Conservation (phyloP, 306 rosid genomes). For the Castanospermum australe region DNA sequence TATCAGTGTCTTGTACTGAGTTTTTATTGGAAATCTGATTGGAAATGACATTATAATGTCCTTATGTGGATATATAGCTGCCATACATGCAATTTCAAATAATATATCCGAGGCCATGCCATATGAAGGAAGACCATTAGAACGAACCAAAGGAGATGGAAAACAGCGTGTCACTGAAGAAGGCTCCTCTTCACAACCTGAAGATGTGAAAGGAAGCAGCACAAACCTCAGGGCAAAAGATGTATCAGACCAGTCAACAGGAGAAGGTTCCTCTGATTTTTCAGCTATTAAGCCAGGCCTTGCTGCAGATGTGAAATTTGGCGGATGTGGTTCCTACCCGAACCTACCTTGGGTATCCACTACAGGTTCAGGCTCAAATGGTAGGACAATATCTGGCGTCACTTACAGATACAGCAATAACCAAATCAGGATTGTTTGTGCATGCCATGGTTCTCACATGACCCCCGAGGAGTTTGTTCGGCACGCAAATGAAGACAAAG, state of each 20-base stretch:
- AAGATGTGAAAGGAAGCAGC: constrained; percentile 75
- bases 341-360: constrained; percentile 98
- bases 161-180: constrained; percentile 71
- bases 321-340: constrained; percentile 86
- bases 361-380: constrained; percentile 73
- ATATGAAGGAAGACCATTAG: constrained; percentile 61
- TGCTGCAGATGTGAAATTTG: constrained; percentile 82
- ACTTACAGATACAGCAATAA: constrained; percentile 69
- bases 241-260: constrained; percentile 44
- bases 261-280: constrained; percentile 62
- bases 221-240: constrained; percentile 70
- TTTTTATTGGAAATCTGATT: not conserved
- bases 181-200: constrained; percentile 67
- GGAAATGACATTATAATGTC: constrained; percentile 25
- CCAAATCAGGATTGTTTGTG: constrained; percentile 87
- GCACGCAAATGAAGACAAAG: constrained; percentile 69
- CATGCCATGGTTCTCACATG: constrained; percentile 92
- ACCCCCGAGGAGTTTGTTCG: constrained; percentile 84
- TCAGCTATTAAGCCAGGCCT: constrained; percentile 85
- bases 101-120: constrained; percentile 53
- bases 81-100: constrained; percentile 46
- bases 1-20: not conserved
- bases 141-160: constrained; percentile 63
- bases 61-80: constrained; percentile 45
- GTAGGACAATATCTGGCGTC: constrained; percentile 91